Conservation (phyloP, 2,329 filamentous ascomycete species). For the Cercospora zeina region DNA sequence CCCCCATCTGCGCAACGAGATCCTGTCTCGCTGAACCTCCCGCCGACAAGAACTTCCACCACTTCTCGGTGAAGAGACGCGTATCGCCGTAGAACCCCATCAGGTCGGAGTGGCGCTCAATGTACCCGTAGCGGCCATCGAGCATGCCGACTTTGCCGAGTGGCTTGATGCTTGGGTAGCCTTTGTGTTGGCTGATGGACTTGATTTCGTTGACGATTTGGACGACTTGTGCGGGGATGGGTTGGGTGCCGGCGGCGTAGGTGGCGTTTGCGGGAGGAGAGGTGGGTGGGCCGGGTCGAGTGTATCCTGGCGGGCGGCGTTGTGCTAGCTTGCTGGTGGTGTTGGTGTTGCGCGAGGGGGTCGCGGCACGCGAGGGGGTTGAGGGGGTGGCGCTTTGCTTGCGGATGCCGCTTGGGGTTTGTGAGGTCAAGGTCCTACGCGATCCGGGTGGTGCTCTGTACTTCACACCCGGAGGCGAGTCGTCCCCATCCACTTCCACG, state of each 20-base stretch:
- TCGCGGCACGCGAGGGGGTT: not conserved
- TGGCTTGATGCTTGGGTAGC: conserved; percentile 4
- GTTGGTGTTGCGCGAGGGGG: not conserved
- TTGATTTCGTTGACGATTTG: not conserved
- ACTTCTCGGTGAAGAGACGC: conserved; percentile 18
- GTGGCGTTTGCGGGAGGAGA: not conserved
- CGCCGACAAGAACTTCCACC: conserved; percentile 18
- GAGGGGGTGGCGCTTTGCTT: not conserved
- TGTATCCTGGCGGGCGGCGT: not conserved
- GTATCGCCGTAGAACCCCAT: conserved; percentile 21
- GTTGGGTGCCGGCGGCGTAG: not conserved
- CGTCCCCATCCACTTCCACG: not conserved
- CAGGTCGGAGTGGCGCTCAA: conserved; percentile 8
- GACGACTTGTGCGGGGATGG: not conserved
- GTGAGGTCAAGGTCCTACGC: not conserved
- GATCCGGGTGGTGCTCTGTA: not conserved
- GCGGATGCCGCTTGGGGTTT: not conserved
- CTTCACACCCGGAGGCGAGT: not conserved
- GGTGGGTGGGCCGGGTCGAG: not conserved
- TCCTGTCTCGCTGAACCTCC: not conserved
- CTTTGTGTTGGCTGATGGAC: not conserved
- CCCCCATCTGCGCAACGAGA: not conserved
- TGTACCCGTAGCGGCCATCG: conserved; percentile 6
- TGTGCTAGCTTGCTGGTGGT: not conserved
- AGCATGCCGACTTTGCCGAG: not conserved